Conservation (phyloP, 805 yeast genomes). For the Myxozyma monticola region DNA sequence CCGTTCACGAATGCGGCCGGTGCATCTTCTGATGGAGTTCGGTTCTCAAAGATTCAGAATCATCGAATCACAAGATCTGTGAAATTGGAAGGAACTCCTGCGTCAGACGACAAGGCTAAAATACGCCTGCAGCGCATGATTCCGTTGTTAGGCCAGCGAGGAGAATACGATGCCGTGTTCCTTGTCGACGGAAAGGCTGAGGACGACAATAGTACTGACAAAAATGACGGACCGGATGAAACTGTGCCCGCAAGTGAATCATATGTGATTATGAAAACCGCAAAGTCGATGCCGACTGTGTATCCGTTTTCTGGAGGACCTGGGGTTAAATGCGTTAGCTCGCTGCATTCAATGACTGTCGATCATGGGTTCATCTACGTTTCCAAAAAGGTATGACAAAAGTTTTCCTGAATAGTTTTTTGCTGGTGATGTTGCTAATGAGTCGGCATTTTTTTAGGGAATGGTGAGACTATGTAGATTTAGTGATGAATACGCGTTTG, state of each 20-base stretch:
- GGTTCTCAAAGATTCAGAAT: neutral
- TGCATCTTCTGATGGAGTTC: neutral
- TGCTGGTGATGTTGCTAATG: neutral
- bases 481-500: slow-evolving; percentile 49
- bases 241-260: slow-evolving; percentile 45
- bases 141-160: slow-evolving; percentile 45
- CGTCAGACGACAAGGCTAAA: neutral
- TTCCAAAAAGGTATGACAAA: slow-evolving; percentile 49
- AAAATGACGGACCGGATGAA: neutral
- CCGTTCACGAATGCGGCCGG: slow-evolving; percentile 45
- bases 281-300: slow-evolving; percentile 62
- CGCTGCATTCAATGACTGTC: slow-evolving; percentile 44
- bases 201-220: neutral
- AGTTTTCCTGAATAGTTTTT: slow-evolving; percentile 56
- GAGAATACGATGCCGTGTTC: slow-evolving; percentile 12
- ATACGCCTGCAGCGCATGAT: slow-evolving; percentile 42
- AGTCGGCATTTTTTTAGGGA: no score
- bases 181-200: slow-evolving; percentile 1
- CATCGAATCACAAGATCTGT: neutral
- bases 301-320: slow-evolving; percentile 64
- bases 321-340: slow-evolving; percentile 46
- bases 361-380: slow-evolving; percentile 64
- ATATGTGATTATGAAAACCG: slow-evolving; percentile 62
- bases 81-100: neutral
- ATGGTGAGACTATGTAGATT: slow-evolving; percentile 41